Percentiles rank a stretch among this genome's conserved stretches.
Conservation (phyloP, 1,284 basidiomycete species). For the Cryptococcus floricola region DNA sequence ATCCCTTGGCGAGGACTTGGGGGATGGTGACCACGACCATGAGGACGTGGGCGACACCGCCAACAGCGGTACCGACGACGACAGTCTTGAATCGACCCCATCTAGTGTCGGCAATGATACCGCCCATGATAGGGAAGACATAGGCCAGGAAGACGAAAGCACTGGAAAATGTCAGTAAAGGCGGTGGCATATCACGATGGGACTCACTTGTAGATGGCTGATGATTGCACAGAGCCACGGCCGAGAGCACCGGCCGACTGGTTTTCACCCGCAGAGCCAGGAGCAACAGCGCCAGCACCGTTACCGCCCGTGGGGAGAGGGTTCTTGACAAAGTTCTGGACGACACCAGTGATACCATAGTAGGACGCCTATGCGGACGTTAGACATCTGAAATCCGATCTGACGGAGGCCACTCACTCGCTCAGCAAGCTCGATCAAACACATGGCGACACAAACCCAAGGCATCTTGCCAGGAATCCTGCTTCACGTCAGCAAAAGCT, state of each 20-base stretch:
- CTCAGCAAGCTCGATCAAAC: constrained; percentile 44
- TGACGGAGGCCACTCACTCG: constrained; percentile 16
- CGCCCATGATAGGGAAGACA: constrained; percentile 37
- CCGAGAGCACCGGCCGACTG: constrained; percentile 29
- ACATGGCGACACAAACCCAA: constrained; percentile 39
- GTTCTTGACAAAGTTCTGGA: constrained; percentile 28
- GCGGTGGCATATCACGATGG: neutral
- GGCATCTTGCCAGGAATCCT: constrained; percentile 51
- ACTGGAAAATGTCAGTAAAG: constrained; percentile 16
- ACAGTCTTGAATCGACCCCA: constrained; percentile 75
- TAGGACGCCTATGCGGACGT: constrained; percentile 20
- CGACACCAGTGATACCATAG: constrained; percentile 22
- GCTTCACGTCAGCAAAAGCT: constrained; percentile 53
- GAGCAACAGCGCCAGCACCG: constrained; percentile 64
- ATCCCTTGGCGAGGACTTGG: constrained; percentile 28
- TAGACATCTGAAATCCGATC: neutral
- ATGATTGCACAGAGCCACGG: constrained; percentile 33
- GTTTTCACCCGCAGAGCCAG: constrained; percentile 65
- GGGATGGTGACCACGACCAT: constrained; percentile 46
- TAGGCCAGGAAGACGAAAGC: constrained; percentile 36
- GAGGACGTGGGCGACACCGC: constrained; percentile 40
- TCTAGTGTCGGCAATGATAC: constrained; percentile 65
- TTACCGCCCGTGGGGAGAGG: constrained; percentile 61
- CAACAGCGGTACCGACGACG: constrained; percentile 49
- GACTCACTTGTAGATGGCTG: constrained; percentile 18